Evolutionary conservation across 768 basidiomycete species (phyloP), one percentile per base, ranked within the genome.

Genomic region (Lactarius hengduanensis): DNA sequence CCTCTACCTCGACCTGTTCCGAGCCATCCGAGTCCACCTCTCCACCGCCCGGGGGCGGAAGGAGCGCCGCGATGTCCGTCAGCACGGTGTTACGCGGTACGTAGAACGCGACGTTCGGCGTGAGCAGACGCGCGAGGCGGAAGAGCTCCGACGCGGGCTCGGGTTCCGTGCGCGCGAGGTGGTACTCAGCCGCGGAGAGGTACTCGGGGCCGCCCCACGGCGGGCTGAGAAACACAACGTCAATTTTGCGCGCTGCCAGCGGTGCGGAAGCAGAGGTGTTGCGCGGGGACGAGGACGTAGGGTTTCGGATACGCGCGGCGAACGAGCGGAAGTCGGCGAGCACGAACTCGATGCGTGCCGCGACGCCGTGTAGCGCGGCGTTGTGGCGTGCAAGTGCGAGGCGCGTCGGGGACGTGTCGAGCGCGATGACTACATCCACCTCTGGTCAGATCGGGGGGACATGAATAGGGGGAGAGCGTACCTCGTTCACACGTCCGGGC

Each of bases 401-500:
- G n/a, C 96, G 86, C 1, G 83, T 83, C 0, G 91, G 86, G 10
- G 92, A 93, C 34, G 84, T 89, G 73, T 99, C 97, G 63, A 99
- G 79, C 0, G 97, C 96, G 61, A 99, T 96, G 30, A 99, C 97
- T 98, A 13, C 11, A 22, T 26, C 3, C 22, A 26, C 34, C 7
- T 26, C 4, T 13, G 13, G 47, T 50, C 22, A 50, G 47, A 10
- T 71, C 2, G 36, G 58, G n/a, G 22, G 50, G 34, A 6, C 4
- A 1, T 20, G 30, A 13, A 26, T 3, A 30, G 36, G 41, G 34
- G 16, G 13, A 76, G 11, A 0, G 75, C 88, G 66, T 72, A 97
- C 96, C 96, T 76, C 91, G 79, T 74, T 96, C 91, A 78, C 97
- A 99, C 2, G 95, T 97, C 75, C 90, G 86, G 2, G 97, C 97